Base-by-base conservation (phyloP, 2,329 filamentous ascomycete genomes). In the Fusarium subglutinans region DNA sequence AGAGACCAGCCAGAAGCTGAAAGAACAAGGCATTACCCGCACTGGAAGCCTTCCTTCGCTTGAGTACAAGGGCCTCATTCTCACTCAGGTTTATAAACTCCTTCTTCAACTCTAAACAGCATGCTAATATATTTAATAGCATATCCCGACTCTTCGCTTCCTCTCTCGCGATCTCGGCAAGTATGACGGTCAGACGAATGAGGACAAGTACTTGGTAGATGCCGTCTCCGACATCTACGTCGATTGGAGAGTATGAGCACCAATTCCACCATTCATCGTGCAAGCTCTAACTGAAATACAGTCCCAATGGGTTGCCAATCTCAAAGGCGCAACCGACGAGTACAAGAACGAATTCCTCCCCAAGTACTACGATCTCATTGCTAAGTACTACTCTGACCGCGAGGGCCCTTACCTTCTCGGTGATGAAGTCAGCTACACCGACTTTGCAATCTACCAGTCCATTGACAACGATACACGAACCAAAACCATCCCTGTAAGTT, bases 41-140 rank as follows among this genome's bases (percentile, higher is more conserved):
- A 84, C 82, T 11, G 81, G 81, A 13, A 75, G 76, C 30, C 57
- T 84, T 15, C 83, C 83, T 9, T 77, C 77, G 0, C 70, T 84
- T 8, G 79, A 83, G 55, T 83, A 83, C 63, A 78, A 83, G 37
- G 82, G 80, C 7, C 51, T 71, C 11, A 66, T 79, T 9, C 65
- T 83, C 15, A 73, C 60, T 22, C 75, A 77, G 59, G 75, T 73
- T 12, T 4, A 66, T 53, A 1, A 26, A 9, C 8, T 2, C 11
- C 4, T 6, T 2, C 1, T 18, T 12, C 3, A 14, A 6, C 17
- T 8, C 12, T 10, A 4, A 5, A 14, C 8, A 3, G 10, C 7
- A 14, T 8, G 8, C 33, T 69, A 10, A 69, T 9, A 0, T 1
- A 0, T 8, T 9, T 3, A 1, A 8, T 3, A 73, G 70, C 70